phyloP scores from a whole-genome alignment of 2,329 filamentous ascomycete genomes.

The Hymenoscyphus repandus region DNA sequence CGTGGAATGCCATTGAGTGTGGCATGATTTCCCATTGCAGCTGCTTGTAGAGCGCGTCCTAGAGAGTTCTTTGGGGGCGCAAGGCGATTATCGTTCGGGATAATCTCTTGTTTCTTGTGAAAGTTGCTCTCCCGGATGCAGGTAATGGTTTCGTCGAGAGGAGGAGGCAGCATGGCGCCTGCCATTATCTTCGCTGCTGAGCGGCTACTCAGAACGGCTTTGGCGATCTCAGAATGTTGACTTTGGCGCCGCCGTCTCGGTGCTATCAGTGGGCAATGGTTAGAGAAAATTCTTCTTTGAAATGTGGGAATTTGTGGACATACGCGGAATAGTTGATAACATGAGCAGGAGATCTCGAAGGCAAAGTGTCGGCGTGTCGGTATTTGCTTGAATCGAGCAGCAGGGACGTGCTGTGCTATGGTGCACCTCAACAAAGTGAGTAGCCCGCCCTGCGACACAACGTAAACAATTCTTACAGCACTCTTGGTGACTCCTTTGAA shows the following conservation, averaged over 20 bases:
- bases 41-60: constrained; percentile 9
- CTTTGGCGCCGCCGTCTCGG: neutral
- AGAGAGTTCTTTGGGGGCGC: constrained; percentile 3
- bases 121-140: neutral
- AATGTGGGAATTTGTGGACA: no score
- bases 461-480: no score
- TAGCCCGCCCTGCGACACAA: no score
- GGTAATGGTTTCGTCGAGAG: neutral
- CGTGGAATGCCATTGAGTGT: constrained; percentile 11
- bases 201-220: constrained; percentile 2
- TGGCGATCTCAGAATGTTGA: constrained; percentile 6
- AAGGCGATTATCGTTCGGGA: constrained; percentile 4
- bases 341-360: no score
- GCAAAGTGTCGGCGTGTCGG: no score
- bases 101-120: neutral
- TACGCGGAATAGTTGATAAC: no score
- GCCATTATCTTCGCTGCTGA: constrained; percentile 3
- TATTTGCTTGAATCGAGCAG: no score
- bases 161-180: neutral
- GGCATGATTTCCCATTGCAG: constrained; percentile 8
- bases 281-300: no score
- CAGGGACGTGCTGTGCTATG: no score
- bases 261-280: neutral
- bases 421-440: no score
- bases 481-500: no score